Base-by-base conservation (phyloP, 2,329 filamentous ascomycete species). In the Xylariales sp. region DNA sequence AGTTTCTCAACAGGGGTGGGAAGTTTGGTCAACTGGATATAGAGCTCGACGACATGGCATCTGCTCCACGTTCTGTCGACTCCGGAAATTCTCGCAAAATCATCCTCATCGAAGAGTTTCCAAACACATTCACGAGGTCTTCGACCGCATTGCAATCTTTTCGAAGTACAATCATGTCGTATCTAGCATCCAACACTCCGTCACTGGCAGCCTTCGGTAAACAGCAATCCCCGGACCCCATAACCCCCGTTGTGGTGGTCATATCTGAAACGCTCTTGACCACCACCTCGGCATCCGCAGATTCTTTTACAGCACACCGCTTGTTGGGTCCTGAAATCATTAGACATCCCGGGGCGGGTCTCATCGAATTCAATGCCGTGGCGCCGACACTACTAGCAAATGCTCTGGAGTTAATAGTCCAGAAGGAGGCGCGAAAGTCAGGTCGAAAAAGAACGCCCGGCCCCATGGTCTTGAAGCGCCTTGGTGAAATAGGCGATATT, bases 311-410 rank as follows among this genome's bases (percentile, higher is more conserved):
- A 1, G 88, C 88, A 0, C 88, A 97, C 64, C 81, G 90, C 17
- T 66, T 98, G 14, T 76, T 98, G 4, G 93, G 94, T 0, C 83
- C 89, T 0, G 86, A 93, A 46, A 85, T 98, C 29, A 72, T 88
- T 12, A 81, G 84, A 29, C 89, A 97, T 60, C 83, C 87, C 1
- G 82, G 83, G 12, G 81, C 88, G 3, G 80, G 78, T 7, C 70
- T 86, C 5, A 88, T 98, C 46, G 90, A 95, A 47, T 98, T 97
- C 65, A 98, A 98, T 53, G 77, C 85, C 11, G 83, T 98, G 43
- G 93, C 93, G 0, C 83, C 88, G 0, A 93, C 91, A 0, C 77
- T 91, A 29, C 76, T 98, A 52, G 74, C 80, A 11, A 95, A 91
- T 61, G 91, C 91, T 1, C 67, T 98, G 5, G 85, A 93, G 39